Base-by-base conservation (phyloP, 2,329 filamentous ascomycete genomes). In the Diplodia mutila region DNA sequence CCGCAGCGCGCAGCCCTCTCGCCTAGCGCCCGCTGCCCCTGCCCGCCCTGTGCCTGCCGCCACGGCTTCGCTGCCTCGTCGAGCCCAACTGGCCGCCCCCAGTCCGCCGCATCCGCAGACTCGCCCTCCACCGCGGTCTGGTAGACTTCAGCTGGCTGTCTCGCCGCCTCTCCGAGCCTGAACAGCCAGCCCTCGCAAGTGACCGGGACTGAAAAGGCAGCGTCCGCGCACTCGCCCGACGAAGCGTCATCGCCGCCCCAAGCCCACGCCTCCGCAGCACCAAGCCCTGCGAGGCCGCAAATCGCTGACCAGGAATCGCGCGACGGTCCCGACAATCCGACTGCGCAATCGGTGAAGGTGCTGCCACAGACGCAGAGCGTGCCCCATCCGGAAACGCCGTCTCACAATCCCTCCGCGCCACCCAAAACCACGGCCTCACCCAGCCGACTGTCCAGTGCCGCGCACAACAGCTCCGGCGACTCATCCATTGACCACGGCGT, bases 391-490 rank as follows among this genome's bases (percentile, higher is more conserved):
- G 69, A 61, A 68, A 52, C 61, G 34, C 68, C 51, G 68, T 70
- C 57, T 68, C 68, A 70, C 68, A 68, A 59, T 67, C 57, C 66
- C 48, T 65, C 25, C 39, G 39, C 48, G 64, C 67, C 54, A 66
- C 69, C 66, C 54, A 71, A 66, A 70, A 69, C 69, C 69, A 69
- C 70, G 69, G 72, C 54, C 37, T 70, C 61, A 63, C 69, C 66
- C 67, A 73, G 70, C 64, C 61, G 55, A 72, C 74, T 59, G 70
- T 69, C 67, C 71, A 72, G 55, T 66, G 67, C 39, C 57, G 65
- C 59, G 46, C 67, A 46, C 21, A 69, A 65, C 66, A 34, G n/a
- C 69, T 25, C 61, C 53, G 61, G 52, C 68, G 49, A 63, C 70
- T 59, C 52, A 70, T 61, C 51, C 71, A n/a, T 63, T 69, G 72